Percentiles rank a stretch among this genome's conserved stretches.
Evolutionary conservation across 768 basidiomycete genomes (phyloP).

Genomic region (Boletellus emodensis): DNA sequence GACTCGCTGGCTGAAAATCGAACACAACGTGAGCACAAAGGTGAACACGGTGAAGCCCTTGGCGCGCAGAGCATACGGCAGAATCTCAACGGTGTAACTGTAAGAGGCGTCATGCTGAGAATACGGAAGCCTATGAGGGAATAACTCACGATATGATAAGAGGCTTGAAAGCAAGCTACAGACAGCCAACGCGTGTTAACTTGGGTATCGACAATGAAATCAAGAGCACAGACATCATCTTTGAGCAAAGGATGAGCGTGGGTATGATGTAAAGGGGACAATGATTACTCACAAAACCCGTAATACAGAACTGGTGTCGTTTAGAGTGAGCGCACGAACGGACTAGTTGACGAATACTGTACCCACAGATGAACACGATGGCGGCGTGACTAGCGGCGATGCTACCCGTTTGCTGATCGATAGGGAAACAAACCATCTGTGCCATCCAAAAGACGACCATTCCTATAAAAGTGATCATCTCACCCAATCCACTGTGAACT

Average conservation of each 20-base stretch:
- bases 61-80: constrained; percentile 39
- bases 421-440: constrained; percentile 35
- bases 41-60: constrained; percentile 39
- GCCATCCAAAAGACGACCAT: constrained; percentile 39
- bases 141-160: constrained; percentile 34
- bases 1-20: constrained; percentile 43
- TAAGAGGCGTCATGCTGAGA: not conserved
- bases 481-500: constrained; percentile 25
- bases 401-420: constrained; percentile 27
- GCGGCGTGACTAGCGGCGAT: constrained; percentile 37
- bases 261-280: not conserved
- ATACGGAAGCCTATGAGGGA: not conserved
- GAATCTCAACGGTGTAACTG: constrained; percentile 41
- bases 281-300: constrained; percentile 30
- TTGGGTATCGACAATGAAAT: not conserved
- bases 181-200: not conserved
- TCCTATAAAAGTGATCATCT: constrained; percentile 33
- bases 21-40: constrained; percentile 36
- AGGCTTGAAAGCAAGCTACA: constrained; percentile 38
- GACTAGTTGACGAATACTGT: not conserved
- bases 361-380: constrained; percentile 44
- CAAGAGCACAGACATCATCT: constrained; percentile 30
- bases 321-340: not conserved
- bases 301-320: constrained; percentile 35
- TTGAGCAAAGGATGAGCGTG: not conserved